Evolutionary conservation across 2,329 filamentous ascomycete genomes (phyloP).

Genomic region (Fusarium robinianum): DNA sequence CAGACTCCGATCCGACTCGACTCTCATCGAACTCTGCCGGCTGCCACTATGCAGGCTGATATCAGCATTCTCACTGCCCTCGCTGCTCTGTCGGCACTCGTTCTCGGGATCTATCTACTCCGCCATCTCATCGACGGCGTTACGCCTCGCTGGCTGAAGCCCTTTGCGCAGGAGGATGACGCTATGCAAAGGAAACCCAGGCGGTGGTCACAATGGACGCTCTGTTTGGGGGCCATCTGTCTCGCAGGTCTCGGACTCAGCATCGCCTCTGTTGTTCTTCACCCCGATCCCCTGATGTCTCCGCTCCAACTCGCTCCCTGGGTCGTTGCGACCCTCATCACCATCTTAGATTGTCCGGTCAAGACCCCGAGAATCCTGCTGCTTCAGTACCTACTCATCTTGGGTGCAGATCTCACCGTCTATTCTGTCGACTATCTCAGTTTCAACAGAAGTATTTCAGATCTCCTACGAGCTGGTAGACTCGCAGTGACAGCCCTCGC

Average conservation of each 20-base stretch:
- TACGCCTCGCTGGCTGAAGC: conserved; percentile 48
- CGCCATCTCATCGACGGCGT: conserved; percentile 33
- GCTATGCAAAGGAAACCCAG: conserved; percentile 31
- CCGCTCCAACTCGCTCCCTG: conserved; percentile 48
- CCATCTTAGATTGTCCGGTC: conserved; percentile 44
- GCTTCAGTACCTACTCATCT: conserved; percentile 44
- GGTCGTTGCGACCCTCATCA: conserved; percentile 44
- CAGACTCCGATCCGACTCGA: too few species aligned
- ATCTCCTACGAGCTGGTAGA: conserved; percentile 33
- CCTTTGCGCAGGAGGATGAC: conserved; percentile 49
- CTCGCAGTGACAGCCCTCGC: conserved; percentile 32
- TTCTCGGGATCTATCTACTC: conserved; percentile 38
- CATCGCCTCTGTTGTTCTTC: conserved; percentile 38
- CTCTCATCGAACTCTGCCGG: too few species aligned
- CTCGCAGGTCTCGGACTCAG: conserved; percentile 43
- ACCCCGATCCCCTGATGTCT: conserved; percentile 33
- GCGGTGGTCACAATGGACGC: conserved; percentile 47
- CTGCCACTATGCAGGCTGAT: too few species aligned
- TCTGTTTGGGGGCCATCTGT: conserved; percentile 41
- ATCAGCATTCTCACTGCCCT: conserved; percentile 29
- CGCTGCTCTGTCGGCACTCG: conserved; percentile 36
- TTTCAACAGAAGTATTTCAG: conserved; percentile 21
- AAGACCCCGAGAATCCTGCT: conserved; percentile 50
- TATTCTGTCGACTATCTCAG: conserved; percentile 40
- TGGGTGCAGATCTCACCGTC: conserved; percentile 39